Evolutionary conservation across 2,329 filamentous ascomycete species (phyloP).

Genomic region (Botrytis hyacinthi): DNA sequence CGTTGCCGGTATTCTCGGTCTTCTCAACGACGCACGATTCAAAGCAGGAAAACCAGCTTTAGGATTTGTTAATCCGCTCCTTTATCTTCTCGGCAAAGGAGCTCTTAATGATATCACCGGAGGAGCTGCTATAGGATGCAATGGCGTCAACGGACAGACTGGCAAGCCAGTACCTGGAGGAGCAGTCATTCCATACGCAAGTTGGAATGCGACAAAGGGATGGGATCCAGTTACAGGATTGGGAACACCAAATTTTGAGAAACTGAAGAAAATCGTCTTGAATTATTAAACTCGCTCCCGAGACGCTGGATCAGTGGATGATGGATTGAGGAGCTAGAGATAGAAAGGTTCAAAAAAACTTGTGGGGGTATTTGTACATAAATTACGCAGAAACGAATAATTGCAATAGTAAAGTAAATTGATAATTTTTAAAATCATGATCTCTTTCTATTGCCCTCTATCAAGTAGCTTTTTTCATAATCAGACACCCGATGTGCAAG

Average conservation of each 20-base stretch:
- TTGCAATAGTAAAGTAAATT: neutral
- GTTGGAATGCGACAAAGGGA: conserved; percentile 35
- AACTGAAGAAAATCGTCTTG: conserved; percentile 26
- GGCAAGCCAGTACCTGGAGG: conserved; percentile 17
- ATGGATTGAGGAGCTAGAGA: neutral
- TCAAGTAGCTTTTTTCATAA: neutral
- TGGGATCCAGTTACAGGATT: conserved; percentile 43
- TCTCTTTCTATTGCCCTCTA: neutral
- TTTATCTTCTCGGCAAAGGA: conserved; percentile 39
- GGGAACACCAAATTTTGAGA: conserved; percentile 37
- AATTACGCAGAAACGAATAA: neutral
- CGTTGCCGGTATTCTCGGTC: conserved; percentile 54
- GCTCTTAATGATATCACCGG: conserved; percentile 42
- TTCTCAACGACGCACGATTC: conserved; percentile 61
- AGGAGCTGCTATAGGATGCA: conserved; percentile 42
- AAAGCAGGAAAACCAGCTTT: conserved; percentile 45
- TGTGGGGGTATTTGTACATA: neutral
- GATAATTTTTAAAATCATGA: neutral
- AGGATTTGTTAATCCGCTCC: conserved; percentile 44
- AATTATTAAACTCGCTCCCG: neutral
- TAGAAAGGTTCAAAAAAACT: neutral
- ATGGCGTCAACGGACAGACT: conserved; percentile 27
- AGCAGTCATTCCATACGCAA: conserved; percentile 27
- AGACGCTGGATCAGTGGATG: neutral
- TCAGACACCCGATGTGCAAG: neutral